A percentile compares a stretch with the other conserved stretches of the same genome.
These are phyloP conservation scores for Astrothelium subdiscretum DNA, from an alignment of 495 filamentous ascomycete genomes.

Conservation along the genomic window DNA sequence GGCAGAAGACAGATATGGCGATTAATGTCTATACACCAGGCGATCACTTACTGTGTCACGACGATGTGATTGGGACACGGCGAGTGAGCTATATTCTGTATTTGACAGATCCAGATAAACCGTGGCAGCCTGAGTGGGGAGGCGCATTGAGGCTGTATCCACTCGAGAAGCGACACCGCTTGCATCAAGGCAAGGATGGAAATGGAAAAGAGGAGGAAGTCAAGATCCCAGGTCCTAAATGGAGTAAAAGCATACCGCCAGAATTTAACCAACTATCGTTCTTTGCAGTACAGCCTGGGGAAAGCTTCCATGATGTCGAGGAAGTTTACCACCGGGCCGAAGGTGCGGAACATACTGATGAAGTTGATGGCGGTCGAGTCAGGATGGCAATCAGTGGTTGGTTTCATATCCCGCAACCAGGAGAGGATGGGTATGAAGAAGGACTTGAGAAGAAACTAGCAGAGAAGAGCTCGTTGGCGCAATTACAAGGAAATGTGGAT, in stretches of 20 bases:
- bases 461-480: slow-evolving; percentile 76
- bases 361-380: slow-evolving; percentile 54
- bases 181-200: slow-evolving; percentile 41
- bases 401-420: slow-evolving; percentile 95
- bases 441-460: slow-evolving; percentile 82
- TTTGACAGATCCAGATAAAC: slow-evolving; percentile 79
- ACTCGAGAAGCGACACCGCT: slow-evolving; percentile 32
- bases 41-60: slow-evolving; percentile 90
- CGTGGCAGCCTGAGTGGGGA: slow-evolving; percentile 90
- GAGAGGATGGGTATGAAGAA: slow-evolving; percentile 83
- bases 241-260: slow-evolving; percentile 53
- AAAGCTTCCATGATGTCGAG: slow-evolving; percentile 98
- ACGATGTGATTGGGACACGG: slow-evolving; percentile 93
- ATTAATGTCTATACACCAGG: slow-evolving; percentile 98
- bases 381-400: slow-evolving; percentile 99
- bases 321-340: slow-evolving; percentile 71
- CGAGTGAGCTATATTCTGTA: slow-evolving; percentile 96
- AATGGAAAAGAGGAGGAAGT: slow-evolving; percentile 46
- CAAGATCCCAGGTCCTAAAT: slow-evolving; percentile 65
- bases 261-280: slow-evolving; percentile 96
- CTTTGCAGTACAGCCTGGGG: slow-evolving; percentile 92
- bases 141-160: slow-evolving; percentile 86
- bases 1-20: slow-evolving; percentile 96
- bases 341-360: slow-evolving; percentile 48
- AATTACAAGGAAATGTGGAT: slow-evolving; percentile 83